A percentile compares a stretch with the other conserved stretches of the same genome.
Conservation (phyloP, 2,329 filamentous ascomycete species). For the Fusarium humuli region DNA sequence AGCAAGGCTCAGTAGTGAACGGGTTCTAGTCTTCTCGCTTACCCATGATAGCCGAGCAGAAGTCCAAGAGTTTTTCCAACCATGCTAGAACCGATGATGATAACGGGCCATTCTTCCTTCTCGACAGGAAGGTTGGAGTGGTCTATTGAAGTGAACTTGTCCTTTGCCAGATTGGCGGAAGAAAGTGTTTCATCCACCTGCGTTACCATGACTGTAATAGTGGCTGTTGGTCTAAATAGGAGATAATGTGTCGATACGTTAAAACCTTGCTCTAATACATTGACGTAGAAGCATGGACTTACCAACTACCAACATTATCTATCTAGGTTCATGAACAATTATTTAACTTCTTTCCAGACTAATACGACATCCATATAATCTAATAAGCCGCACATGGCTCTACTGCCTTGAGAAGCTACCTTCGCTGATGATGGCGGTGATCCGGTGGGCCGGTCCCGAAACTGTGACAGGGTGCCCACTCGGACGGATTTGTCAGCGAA, state of each 20-base stretch:
- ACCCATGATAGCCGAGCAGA: constrained; percentile 2
- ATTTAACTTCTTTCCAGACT: no score
- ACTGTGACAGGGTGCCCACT: no score
- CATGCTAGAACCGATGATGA: constrained; percentile 6
- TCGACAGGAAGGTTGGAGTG: neutral
- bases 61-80: constrained; percentile 4
- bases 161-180: neutral
- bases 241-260: no score
- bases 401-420: no score
- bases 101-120: constrained; percentile 1
- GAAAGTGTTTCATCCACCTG: neutral
- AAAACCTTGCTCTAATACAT: no score
- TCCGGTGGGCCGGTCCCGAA: no score
- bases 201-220: neutral
- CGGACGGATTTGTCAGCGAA: no score
- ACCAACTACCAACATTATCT: neutral
- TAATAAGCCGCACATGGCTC: no score
- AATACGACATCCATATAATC: no score
- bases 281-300: neutral
- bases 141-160: neutral
- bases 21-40: neutral
- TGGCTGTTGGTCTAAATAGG: neutral
- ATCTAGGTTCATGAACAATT: no score
- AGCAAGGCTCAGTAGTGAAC: no score
- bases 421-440: no score